Base-by-base conservation (phyloP, 2,329 filamentous ascomycete genomes). In the Paraconiothyrium brasiliense region DNA sequence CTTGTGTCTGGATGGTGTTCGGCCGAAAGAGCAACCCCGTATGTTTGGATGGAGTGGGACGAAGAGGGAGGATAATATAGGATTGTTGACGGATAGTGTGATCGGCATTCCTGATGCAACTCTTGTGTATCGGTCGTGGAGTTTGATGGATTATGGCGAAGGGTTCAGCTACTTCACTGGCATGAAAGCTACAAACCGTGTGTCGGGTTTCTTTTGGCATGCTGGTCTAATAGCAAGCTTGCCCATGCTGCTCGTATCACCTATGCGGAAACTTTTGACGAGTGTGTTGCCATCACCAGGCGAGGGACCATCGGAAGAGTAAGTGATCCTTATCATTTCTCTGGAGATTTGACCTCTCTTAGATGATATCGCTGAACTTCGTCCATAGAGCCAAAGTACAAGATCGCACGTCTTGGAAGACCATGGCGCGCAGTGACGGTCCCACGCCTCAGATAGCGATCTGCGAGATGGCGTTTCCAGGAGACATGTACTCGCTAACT, bases 221-320 rank as follows among this genome's bases (percentile, higher is more conserved):
- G 24, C 27, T 27, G 22, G 39, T 3, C 10, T 59, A 22, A 24
- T 30, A 9, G n/a, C 39, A 14, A 41, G 27, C 24, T 30, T 59
- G 30, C 57, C 57, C 7, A 83, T 57, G 60, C 24, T 71, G 11
- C 56, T 70, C 9, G 37, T 60, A 1, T 61, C 64, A 4, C 56
- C 69, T 2, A 9, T 68, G 20, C 59, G 50, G n/a, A 59, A 50
- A 35, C 61, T 68, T 32, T 11, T 59, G 11, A 32, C 22, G 27
- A 59, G 44, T 8, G 34, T 69, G 13, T 43, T 69, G 27, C 65
- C 59, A 9, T 48, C 60, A 11, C 62, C 62, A 16, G 67, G 61
- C 22, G 59, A 58, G 16, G 68, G 71, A 9, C 64, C 78, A 72
- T 37, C 76, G 73, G 11, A 75, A 32, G 84, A 90, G 69, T 75